Evolutionary conservation across 805 yeast genomes (phyloP), one percentile per base, ranked within the genome.

Genomic region (Metschnikowia anglica): DNA sequence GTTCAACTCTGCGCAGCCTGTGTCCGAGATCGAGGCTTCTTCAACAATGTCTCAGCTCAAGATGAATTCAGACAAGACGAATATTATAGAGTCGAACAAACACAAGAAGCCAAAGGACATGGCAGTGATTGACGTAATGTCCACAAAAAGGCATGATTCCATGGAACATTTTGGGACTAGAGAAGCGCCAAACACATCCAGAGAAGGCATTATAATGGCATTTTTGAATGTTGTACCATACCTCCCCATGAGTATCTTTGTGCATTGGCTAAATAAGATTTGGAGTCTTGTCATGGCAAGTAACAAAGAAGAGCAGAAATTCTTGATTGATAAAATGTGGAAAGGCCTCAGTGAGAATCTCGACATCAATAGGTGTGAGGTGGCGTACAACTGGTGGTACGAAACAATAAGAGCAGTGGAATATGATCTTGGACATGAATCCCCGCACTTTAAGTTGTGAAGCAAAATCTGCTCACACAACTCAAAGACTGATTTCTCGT

Each of bases 341-440:
- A 72, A 69, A 30, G 63, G 73, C 20, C 57, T 83, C 3, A 72
- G 83, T 36, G 83, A 79, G 49, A 81, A 77, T 45, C 65, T 77
- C 41, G 83, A 79, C 50, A 63, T 79, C 42, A 79, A 78, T 48
- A 68, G 83, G 49, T 74, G 80, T 4, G 76, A 73, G 32, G 41
- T 77, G 30, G 85, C 79, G 1, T 69, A 77, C 39, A 61, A 62
- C 17, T 82, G 87, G 86, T 82, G 87, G 87, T 82, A 80, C 56
- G 72, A 70, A 20, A 39, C 19, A 12, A 41, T 39, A 15, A 28
- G 26, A 10, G 51, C 52, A 1, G 51, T 47, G 8, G 53, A 52
- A 20, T 8, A 4, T 6, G 29, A 46, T 10, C 15, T 37, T 15
- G 52, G 50, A 13, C 37, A 37, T 17, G 23, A 21, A 23, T 25